Conservation (phyloP, 169 alveolate species). For the Perkinsus olseni region DNA sequence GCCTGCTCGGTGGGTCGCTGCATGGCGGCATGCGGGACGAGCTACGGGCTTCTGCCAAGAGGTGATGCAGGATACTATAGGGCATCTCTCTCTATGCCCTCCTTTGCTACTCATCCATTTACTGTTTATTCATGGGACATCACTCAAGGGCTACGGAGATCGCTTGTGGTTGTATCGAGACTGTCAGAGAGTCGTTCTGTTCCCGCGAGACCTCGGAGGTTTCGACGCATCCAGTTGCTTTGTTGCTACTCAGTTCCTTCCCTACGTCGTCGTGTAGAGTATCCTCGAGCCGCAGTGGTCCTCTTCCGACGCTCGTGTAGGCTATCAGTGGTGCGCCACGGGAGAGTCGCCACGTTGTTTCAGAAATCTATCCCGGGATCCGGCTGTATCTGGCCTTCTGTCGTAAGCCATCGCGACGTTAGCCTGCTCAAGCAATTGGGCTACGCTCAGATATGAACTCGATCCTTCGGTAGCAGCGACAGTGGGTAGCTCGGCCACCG, state of each 20-base stretch:
- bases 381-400: not conserved
- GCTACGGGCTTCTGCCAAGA: not conserved
- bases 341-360: not conserved
- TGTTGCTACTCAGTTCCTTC: not conserved
- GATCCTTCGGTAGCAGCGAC: not conserved
- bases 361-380: not conserved
- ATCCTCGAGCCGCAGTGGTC: not conserved
- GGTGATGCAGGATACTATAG: not conserved
- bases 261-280: not conserved
- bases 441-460: not conserved
- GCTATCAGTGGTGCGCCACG: not conserved
- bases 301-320: not conserved
- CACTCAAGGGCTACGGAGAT: too few species aligned
- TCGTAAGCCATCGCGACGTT: not conserved
- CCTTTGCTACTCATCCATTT: not conserved
- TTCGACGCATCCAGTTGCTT: too few species aligned
- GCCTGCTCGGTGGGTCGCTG: not conserved
- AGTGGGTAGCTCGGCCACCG: not conserved
- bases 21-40: not conserved
- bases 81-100: too few species aligned
- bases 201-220: too few species aligned
- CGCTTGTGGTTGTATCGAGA: too few species aligned
- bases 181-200: too few species aligned
- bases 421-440: not conserved
- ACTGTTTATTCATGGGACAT: too few species aligned